Base-by-base conservation (phyloP, 2,329 filamentous ascomycete species). In the Paradendryphiella salina region DNA sequence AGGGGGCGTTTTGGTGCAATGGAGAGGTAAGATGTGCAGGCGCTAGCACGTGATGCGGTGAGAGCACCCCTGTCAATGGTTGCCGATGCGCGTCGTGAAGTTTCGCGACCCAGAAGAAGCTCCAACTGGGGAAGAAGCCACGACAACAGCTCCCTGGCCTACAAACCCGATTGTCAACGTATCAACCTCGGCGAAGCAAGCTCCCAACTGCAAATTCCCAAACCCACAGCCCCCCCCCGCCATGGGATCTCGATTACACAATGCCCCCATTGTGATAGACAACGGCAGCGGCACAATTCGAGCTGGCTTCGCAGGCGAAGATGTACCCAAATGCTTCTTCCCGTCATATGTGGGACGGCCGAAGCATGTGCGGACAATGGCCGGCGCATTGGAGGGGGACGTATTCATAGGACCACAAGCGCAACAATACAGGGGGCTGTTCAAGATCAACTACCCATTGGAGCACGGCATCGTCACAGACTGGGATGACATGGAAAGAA, bases 401-500 rank as follows among this genome's bases (percentile, higher is more conserved):
- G 88, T 96, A 44, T 99, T 99, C 75, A 96, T 99, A 72, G 94
- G 94, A 43, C 87, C 92, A 66, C 87, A 90, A 73, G 92, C 93
- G 52, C 89, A 91, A 64, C 92, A 97, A 70, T 81, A 96, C 67
- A 85, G 93, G 68, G 94, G 94, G 3, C 79, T 99, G 55, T 82
- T 99, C 64, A 99, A 97, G 82, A 96, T 99, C 66, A 83, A 86
- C 60, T 97, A 97, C 73, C 94, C 94, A 36, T 79, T 99, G 47
- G 94, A 97, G 77, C 94, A 99, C 73, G 94, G 94, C 64, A 95
- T 99, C 67, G 94, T 99, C 57, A 99, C 94, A 63, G 91, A 99
- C 75, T 99, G 94, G 94, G 94, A 97, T 72, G 94, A 99, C 71
- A 99, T 99, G 94, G 94, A 99, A 80, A 86, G 90, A 78, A 99